These are phyloP conservation scores for Fraxinus velutina DNA, from an alignment of 305 asterid genomes.

Conservation along the genomic window DNA sequence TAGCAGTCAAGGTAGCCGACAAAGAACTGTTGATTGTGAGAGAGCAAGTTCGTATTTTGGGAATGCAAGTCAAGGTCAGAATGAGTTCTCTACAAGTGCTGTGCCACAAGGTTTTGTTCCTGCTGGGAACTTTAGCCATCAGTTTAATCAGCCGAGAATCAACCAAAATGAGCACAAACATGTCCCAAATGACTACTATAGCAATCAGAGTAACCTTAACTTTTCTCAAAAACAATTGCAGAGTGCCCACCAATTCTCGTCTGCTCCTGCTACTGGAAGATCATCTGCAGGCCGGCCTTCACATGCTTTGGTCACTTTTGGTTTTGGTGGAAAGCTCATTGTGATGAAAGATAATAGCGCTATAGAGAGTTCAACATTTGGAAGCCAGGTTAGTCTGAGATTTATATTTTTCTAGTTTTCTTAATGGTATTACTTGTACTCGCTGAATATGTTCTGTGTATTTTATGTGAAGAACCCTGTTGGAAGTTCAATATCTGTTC, in stretches of 20 bases:
- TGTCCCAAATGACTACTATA: conserved; percentile 43
- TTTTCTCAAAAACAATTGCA: conserved; percentile 54
- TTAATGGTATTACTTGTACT: conserved; percentile 20
- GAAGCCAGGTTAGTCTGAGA: conserved; percentile 65
- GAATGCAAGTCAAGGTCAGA: conserved; percentile 39
- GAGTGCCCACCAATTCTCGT: conserved; percentile 46
- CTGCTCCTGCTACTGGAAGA: conserved; percentile 53
- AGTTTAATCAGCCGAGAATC: conserved; percentile 43
- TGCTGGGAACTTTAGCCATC: conserved; percentile 45
- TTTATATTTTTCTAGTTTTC: conserved; percentile 23
- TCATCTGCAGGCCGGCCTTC: conserved; percentile 93
- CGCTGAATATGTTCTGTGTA: conserved; percentile 22
- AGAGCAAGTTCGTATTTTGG: conserved; percentile 37
- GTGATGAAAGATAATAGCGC: conserved; percentile 57
- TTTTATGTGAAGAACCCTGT: conserved; percentile 54
- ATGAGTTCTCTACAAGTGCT: conserved; percentile 37
- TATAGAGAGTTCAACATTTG: conserved; percentile 46
- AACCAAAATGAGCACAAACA: conserved; percentile 48
- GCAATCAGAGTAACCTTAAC: conserved; percentile 44
- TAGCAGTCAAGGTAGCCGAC: conserved; percentile 40
- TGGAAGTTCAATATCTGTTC: conserved; percentile 65
- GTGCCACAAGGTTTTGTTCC: conserved; percentile 37
- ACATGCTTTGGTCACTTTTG: conserved; percentile 87
- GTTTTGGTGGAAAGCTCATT: conserved; percentile 94
- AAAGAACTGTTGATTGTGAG: conserved; percentile 38